These are phyloP conservation scores for Microcyclospora pomicola DNA, from an alignment of 2,329 filamentous ascomycete species.

Conservation along the genomic window DNA sequence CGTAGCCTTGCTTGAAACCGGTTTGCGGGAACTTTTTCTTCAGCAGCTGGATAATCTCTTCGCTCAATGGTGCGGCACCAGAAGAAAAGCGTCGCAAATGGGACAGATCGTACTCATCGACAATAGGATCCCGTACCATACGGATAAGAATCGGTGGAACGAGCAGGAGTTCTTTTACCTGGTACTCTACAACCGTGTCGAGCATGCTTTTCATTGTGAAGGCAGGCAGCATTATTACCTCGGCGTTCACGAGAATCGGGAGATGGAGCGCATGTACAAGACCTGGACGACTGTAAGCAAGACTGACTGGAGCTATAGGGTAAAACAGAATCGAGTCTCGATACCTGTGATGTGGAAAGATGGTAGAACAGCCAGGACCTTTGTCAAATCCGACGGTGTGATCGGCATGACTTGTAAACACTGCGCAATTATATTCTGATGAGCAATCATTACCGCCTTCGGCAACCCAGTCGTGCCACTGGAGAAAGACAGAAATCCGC, in stretches of 20 bases:
- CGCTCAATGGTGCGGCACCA: slow-evolving; percentile 45
- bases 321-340: no score
- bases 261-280: slow-evolving; percentile 50
- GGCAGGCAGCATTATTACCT: slow-evolving; percentile 49
- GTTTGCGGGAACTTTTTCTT: slow-evolving; percentile 43
- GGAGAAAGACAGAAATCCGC: slow-evolving; percentile 39
- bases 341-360: slow-evolving; percentile 47
- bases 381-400: slow-evolving; percentile 35
- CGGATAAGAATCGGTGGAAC: slow-evolving; percentile 50
- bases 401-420: slow-evolving; percentile 45
- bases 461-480: slow-evolving; percentile 38
- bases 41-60: slow-evolving; percentile 44
- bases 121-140: slow-evolving; percentile 42
- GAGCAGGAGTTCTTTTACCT: slow-evolving; percentile 42
- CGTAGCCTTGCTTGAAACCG: slow-evolving; percentile 52
- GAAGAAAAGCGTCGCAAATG: slow-evolving; percentile 43
- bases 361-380: slow-evolving; percentile 44
- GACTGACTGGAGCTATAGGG: no score
- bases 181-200: slow-evolving; percentile 36
- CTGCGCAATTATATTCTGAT: slow-evolving; percentile 33
- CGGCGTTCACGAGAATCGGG: slow-evolving; percentile 48
- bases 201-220: slow-evolving; percentile 52
- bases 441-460: slow-evolving; percentile 26
- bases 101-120: slow-evolving; percentile 42
- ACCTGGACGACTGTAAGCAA: slow-evolving; percentile 13